A percentile compares a stretch with the other conserved stretches of the same genome.
These are phyloP conservation scores for Chlamydomonas incerta DNA, from an alignment of 139 green algal genomes.

Conservation along the genomic window DNA sequence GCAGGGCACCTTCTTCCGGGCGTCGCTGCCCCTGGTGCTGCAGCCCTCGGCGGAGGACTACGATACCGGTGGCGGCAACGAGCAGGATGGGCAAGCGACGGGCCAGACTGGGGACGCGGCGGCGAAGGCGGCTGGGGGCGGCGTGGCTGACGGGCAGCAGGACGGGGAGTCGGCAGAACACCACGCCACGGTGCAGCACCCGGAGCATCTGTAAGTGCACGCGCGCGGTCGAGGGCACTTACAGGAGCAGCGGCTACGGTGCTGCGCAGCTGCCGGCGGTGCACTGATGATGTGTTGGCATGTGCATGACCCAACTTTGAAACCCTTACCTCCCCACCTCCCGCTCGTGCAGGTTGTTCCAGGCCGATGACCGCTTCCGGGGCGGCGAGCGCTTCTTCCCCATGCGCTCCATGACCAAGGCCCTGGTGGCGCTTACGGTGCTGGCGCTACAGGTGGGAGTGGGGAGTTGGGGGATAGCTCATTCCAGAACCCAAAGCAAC, in stretches of 20 bases:
- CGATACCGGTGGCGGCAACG: background rate
- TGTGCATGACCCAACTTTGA: no score
- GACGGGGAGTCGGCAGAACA: background rate
- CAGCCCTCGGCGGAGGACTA: background rate
- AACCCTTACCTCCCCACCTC: no score
- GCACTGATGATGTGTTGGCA: no score
- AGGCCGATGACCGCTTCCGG: background rate
- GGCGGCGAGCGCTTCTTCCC: constrained; percentile 5
- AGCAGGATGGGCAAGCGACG: no score
- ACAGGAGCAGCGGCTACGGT: no score
- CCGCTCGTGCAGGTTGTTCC: background rate
- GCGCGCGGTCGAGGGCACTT: no score
- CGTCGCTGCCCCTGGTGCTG: background rate
- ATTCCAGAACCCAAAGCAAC: no score
- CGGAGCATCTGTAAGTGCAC: no score
- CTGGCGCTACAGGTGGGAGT: constrained; percentile 11
- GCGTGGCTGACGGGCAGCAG: no score
- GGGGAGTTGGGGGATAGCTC: no score
- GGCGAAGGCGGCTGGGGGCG: background rate
- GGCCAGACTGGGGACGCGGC: background rate
- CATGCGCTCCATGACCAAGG: constrained; percentile 12
- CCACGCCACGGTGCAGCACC: no score
- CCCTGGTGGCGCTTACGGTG: background rate
- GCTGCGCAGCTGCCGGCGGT: no score
- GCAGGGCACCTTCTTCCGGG: background rate